Conservation (phyloP, 805 yeast genomes). For the Blastobotrys mokoenaii region DNA sequence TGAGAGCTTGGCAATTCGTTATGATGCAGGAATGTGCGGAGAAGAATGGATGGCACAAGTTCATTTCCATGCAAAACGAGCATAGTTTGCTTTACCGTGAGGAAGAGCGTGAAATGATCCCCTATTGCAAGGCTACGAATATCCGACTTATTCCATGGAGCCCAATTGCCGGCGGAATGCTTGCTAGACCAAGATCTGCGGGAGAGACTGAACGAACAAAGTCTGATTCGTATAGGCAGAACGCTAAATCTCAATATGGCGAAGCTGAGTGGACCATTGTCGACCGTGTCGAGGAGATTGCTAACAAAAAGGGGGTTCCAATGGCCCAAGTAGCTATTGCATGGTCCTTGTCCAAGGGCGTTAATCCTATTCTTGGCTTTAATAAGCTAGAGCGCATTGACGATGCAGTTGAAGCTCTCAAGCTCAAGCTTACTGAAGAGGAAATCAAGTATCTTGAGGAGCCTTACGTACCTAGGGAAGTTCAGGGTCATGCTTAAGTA, state of each 20-base stretch:
- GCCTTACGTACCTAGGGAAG: constrained; percentile 26
- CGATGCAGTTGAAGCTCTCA: constrained; percentile 40
- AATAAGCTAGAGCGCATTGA: constrained; percentile 41
- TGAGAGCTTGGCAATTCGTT: constrained; percentile 49
- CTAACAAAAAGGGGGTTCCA: constrained; percentile 37
- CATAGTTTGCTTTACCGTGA: constrained; percentile 52
- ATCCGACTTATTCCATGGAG: constrained; percentile 53
- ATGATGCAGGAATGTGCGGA: constrained; percentile 48
- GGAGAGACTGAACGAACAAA: too few relatives aligned
- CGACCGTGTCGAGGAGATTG: constrained; percentile 45
- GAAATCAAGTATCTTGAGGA: constrained; percentile 27
- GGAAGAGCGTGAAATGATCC: constrained; percentile 58
- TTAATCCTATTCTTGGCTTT: constrained; percentile 50
- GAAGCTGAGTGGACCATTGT: too few relatives aligned
- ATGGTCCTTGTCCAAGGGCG: constrained; percentile 46
- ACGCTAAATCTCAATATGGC: too few relatives aligned
- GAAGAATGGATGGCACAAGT: constrained; percentile 46
- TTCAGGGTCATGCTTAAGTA: too few relatives aligned
- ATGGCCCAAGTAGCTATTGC: constrained; percentile 51
- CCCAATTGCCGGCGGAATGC: too few relatives aligned
- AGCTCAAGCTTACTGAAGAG: constrained; percentile 31
- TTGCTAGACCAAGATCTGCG: too few relatives aligned
- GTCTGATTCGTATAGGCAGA: too few relatives aligned
- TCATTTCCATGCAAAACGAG: constrained; percentile 50
- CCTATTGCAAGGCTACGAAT: constrained; percentile 42